Conservation (phyloP, 2,329 filamentous ascomycete species). For the Fusarium euwallaceae region DNA sequence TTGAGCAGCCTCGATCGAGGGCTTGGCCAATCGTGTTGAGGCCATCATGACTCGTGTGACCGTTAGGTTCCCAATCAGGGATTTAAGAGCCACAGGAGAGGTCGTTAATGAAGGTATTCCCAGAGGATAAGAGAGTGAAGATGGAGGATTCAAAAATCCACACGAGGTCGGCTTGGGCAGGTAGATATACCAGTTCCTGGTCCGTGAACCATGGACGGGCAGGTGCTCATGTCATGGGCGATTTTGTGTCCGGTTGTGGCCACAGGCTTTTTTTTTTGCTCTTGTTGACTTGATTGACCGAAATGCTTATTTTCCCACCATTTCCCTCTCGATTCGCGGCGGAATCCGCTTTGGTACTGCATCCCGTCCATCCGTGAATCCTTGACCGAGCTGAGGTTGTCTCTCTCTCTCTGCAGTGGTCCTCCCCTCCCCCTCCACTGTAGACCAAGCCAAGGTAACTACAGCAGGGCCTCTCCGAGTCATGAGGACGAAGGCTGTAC, state of each 20-base stretch:
- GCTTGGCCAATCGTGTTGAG: conserved; percentile 29
- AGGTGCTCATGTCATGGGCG: not conserved
- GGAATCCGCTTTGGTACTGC: not conserved
- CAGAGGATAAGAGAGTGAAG: not conserved
- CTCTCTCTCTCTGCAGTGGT: conserved; percentile 9
- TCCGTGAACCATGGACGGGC: conserved; percentile 24
- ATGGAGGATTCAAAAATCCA: not conserved
- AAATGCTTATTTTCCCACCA: conserved; percentile 1
- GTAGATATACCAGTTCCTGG: conserved; percentile 19
- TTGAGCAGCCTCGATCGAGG: conserved; percentile 19
- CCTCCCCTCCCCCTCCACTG: not conserved
- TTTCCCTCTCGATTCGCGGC: not conserved
- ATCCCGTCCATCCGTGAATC: not conserved
- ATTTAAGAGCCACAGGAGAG: not conserved
- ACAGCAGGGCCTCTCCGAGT: conserved; percentile 24
- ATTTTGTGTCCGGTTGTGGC: conserved; percentile 16
- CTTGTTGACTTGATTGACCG: not conserved
- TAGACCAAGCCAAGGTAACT: not conserved
- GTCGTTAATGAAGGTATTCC: not conserved
- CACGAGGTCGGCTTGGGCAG: conserved; percentile 20
- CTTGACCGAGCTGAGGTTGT: conserved; percentile 10
- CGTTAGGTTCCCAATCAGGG: not conserved
- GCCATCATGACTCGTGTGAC: conserved; percentile 23
- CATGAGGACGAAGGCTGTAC: conserved; percentile 35
- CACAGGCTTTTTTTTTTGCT: conserved; percentile 17